Evolutionary conservation across 371 early-diverging fungal genomes (phyloP).

Genomic region (Smittium culicis): DNA sequence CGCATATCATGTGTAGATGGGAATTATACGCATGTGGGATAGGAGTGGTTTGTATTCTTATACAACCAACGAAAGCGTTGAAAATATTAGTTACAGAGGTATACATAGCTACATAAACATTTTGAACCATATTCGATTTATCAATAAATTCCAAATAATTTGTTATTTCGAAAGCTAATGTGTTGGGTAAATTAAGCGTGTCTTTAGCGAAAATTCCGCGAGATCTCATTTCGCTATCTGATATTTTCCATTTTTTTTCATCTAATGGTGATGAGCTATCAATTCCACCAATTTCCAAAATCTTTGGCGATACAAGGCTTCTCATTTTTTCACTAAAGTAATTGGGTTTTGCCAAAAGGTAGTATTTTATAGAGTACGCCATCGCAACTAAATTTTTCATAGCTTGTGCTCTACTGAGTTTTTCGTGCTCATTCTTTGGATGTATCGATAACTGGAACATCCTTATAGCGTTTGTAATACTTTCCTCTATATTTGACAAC

Average conservation of each 20-base stretch:
- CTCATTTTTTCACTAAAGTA: slow-evolving; percentile 1
- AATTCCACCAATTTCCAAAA: not conserved
- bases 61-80: slow-evolving; percentile 37
- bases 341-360: slow-evolving; percentile 37
- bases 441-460: slow-evolving; percentile 29
- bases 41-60: slow-evolving; percentile 63
- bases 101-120: not conserved
- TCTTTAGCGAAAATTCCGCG: not conserved
- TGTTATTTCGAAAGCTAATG: not conserved
- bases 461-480: slow-evolving; percentile 25
- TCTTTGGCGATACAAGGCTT: not conserved
- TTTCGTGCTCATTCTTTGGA: slow-evolving; percentile 23
- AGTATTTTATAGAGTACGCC: slow-evolving; percentile 52
- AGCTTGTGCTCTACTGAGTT: slow-evolving; percentile 20
- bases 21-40: slow-evolving; percentile 70
- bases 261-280: not conserved
- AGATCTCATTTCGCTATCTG: not conserved
- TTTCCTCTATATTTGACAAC: slow-evolving; percentile 43
- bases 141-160: not conserved
- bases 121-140: not conserved
- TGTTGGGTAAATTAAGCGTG: not conserved
- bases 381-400: slow-evolving; percentile 48
- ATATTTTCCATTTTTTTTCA: not conserved
- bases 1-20: slow-evolving; percentile 56
- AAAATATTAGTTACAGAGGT: not conserved